These are phyloP conservation scores for Hydnomerulius pinastri DNA, from an alignment of 768 basidiomycete genomes.

Conservation along the genomic window DNA sequence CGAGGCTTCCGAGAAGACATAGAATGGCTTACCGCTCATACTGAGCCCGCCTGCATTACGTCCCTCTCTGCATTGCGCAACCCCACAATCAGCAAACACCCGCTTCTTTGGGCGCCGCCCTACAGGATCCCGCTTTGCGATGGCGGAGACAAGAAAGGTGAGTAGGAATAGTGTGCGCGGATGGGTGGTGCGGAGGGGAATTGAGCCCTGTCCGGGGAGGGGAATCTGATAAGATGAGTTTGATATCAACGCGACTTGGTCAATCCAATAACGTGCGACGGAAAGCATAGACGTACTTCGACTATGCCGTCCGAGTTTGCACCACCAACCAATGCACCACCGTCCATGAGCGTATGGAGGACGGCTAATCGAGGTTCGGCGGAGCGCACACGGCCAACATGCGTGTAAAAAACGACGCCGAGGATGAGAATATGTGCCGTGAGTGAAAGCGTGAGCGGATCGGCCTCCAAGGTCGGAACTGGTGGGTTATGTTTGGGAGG, in stretches of 20 bases:
- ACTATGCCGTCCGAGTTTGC: conserved; percentile 39
- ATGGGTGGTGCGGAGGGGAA: conserved; percentile 64
- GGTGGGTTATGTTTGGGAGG: conserved; percentile 2
- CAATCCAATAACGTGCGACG: not conserved
- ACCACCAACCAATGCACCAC: conserved; percentile 45
- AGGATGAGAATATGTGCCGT: conserved; percentile 64
- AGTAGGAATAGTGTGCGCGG: conserved; percentile 65
- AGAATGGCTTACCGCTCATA: conserved; percentile 13
- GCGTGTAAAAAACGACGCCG: conserved; percentile 61
- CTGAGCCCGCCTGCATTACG: conserved; percentile 20
- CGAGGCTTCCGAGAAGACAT: no score
- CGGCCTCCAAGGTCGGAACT: conserved; percentile 23
- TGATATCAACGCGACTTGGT: conserved; percentile 24
- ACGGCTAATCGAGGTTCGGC: conserved; percentile 54
- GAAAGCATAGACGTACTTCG: conserved; percentile 30
- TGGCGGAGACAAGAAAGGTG: conserved; percentile 65
- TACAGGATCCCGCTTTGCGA: conserved; percentile 70
- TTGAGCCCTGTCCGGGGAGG: conserved; percentile 40
- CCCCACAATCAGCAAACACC: conserved; percentile 66
- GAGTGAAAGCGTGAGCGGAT: conserved; percentile 40
- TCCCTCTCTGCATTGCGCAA: conserved; percentile 49
- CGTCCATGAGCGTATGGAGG: conserved; percentile 70
- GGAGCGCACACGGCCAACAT: conserved; percentile 50
- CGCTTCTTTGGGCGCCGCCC: conserved; percentile 75
- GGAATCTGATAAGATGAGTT: conserved; percentile 23